Evolutionary conservation across 148 eudicot species (phyloP).

Genomic region (Fagopyrum esculentum): DNA sequence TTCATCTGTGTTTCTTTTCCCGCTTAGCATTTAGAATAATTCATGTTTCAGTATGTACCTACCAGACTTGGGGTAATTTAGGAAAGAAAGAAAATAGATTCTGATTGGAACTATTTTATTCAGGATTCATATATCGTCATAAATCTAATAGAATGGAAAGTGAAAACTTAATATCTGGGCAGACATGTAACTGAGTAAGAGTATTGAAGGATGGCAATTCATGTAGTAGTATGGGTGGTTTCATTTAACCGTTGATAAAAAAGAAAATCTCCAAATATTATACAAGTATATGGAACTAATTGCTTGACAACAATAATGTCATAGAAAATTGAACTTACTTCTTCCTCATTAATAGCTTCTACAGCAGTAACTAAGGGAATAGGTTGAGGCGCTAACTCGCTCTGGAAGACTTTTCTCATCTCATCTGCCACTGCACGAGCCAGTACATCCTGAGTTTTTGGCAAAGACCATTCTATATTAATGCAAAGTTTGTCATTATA

Average conservation of each 20-base stretch:
- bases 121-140: not conserved
- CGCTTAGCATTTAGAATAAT: no score
- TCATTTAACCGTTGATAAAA: no score
- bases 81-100: not conserved
- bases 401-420: constrained; percentile 75
- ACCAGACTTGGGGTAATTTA: not conserved
- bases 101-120: not conserved
- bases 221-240: no score
- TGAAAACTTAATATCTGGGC: not conserved
- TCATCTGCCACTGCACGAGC: constrained; percentile 94
- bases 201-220: not conserved
- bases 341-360: constrained; percentile 72
- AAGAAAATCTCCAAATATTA: no score
- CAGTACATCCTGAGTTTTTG: constrained; percentile 53
- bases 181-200: not conserved
- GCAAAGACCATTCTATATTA: not conserved
- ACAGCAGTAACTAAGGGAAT: constrained; percentile 64
- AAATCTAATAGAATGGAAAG: not conserved
- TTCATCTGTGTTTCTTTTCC: not conserved
- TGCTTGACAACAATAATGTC: constrained; percentile 2
- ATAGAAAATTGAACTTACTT: constrained; percentile 38
- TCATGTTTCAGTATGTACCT: no score
- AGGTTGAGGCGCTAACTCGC: constrained; percentile 81
- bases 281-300: not conserved
- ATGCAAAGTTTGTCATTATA: not conserved